phyloP scores from a whole-genome alignment of 108 stramenopile species.

The Pseudonitzschia delicatissima region DNA sequence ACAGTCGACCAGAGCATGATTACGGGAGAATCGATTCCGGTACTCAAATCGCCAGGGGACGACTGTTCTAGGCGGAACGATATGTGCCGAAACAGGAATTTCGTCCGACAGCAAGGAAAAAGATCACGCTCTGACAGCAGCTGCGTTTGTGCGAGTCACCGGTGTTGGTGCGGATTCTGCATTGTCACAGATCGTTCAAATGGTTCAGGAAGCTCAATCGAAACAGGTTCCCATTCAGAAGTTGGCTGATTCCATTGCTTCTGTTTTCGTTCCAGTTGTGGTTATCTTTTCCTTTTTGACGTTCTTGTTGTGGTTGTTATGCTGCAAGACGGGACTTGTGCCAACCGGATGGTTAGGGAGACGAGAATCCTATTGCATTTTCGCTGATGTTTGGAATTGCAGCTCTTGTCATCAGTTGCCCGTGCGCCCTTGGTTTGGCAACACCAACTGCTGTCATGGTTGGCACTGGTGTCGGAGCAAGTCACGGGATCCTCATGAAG shows the following conservation, averaged over 20 bases:
- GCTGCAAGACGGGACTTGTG: constrained; percentile 34
- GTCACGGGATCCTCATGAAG: constrained; percentile 94
- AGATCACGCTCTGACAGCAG: constrained; percentile 6
- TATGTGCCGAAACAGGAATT: constrained; percentile 39
- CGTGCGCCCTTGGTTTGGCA: constrained; percentile 95
- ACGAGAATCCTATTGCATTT: constrained; percentile 38
- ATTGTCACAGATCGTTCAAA: constrained; percentile 74
- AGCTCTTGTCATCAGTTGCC: constrained; percentile 96
- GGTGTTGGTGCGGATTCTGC: constrained; percentile 73
- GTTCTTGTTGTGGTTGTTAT: constrained; percentile 64
- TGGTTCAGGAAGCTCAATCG: constrained; percentile 94
- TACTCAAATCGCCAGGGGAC: constrained; percentile 65
- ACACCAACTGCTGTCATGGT: constrained; percentile 95
- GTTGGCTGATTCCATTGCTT: constrained; percentile 86
- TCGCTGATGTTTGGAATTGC: constrained; percentile 67
- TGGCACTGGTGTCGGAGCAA: constrained; percentile 94
- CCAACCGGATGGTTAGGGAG: constrained; percentile 38
- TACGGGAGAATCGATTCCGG: constrained; percentile 91
- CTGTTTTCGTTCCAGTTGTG: constrained; percentile 88
- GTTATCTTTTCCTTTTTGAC: constrained; percentile 65
- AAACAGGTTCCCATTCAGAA: constrained; percentile 92
- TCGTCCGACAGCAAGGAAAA: constrained; percentile 23
- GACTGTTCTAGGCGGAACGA: constrained; percentile 70
- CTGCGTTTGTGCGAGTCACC: constrained; percentile 71
- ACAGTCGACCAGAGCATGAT: constrained; percentile 90